Percentiles rank a stretch among this genome's conserved stretches.
Evolutionary conservation across 108 stramenopile species (phyloP).

Genomic region (Skeletonema tropicum): DNA sequence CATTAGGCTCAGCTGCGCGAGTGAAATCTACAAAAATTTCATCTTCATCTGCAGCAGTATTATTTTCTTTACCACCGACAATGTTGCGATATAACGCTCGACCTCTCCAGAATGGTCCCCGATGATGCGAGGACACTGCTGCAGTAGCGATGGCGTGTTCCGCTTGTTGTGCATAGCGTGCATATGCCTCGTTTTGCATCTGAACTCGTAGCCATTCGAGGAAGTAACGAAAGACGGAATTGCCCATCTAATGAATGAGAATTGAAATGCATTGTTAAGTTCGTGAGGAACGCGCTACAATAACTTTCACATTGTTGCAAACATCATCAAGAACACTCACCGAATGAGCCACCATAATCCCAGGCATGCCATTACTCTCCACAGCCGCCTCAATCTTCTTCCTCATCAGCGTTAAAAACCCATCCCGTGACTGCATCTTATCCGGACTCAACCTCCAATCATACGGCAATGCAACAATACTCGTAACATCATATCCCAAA

Average conservation of each 20-base stretch:
- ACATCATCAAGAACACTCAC: slow-evolving; percentile 39
- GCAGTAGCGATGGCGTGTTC: slow-evolving; percentile 34
- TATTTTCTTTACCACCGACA: slow-evolving; percentile 8
- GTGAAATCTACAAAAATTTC: slow-evolving; percentile 1
- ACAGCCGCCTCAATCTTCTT: slow-evolving; percentile 79
- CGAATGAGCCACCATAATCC: slow-evolving; percentile 89
- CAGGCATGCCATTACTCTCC: slow-evolving; percentile 66
- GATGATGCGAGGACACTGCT: slow-evolving; percentile 2
- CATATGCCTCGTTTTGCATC: slow-evolving; percentile 76
- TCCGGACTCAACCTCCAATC: slow-evolving; percentile 88
- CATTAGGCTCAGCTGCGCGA: not conserved
- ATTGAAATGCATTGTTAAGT: not conserved
- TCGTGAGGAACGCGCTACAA: not conserved
- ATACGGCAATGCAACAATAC: slow-evolving; percentile 83
- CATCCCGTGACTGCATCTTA: slow-evolving; percentile 80
- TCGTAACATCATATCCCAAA: slow-evolving; percentile 83
- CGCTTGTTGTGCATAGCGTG: slow-evolving; percentile 52
- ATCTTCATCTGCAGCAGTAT: slow-evolving; percentile 22
- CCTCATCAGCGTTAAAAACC: slow-evolving; percentile 61
- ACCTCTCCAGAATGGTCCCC: slow-evolving; percentile 37
- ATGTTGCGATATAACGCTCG: slow-evolving; percentile 23
- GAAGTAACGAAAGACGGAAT: slow-evolving; percentile 85
- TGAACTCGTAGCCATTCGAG: slow-evolving; percentile 78
- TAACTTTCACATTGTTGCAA: not conserved
- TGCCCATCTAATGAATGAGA: slow-evolving; percentile 60